phyloP scores from a whole-genome alignment of 495 filamentous ascomycete species.

The Neurospora sp. region DNA sequence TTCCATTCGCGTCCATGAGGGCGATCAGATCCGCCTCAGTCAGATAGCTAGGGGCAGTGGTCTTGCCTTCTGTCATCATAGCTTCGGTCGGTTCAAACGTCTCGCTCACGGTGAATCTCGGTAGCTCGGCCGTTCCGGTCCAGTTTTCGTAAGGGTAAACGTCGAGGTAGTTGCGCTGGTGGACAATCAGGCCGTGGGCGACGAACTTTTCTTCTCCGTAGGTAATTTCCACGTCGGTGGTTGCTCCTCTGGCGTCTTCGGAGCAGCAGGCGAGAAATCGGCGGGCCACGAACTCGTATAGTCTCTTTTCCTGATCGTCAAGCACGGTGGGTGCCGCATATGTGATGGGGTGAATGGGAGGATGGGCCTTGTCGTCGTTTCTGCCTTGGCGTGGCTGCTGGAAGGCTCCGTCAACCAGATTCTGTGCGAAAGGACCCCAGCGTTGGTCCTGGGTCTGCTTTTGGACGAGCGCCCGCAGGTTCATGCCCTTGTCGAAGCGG shows the following conservation, averaged over 20 bases:
- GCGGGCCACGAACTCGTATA: slow-evolving; percentile 92
- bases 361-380: slow-evolving; percentile 93
- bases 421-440: slow-evolving; percentile 81
- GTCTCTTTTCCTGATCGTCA: slow-evolving; percentile 54
- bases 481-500: slow-evolving; percentile 84
- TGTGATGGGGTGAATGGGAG: slow-evolving; percentile 88
- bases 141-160: slow-evolving; percentile 96
- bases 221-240: slow-evolving; percentile 71
- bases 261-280: slow-evolving; percentile 95
- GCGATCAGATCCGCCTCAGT: slow-evolving; percentile 97
- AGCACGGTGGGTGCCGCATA: slow-evolving; percentile 58
- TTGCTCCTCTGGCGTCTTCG: slow-evolving; percentile 78
- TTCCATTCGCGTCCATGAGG: slow-evolving; percentile 97
- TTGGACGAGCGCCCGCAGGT: slow-evolving; percentile 67
- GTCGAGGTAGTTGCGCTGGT: slow-evolving; percentile 85
- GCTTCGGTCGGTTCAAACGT: slow-evolving; percentile 83
- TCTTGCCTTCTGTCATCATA: slow-evolving; percentile 79
- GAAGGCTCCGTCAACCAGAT: slow-evolving; percentile 69
- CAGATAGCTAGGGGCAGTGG: slow-evolving; percentile 69
- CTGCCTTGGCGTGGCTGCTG: slow-evolving; percentile 69
- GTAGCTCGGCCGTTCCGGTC: slow-evolving; percentile 77
- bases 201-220: slow-evolving; percentile 80
- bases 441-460: slow-evolving; percentile 66
- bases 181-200: slow-evolving; percentile 72
- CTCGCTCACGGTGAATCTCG: slow-evolving; percentile 67